Percentiles rank a stretch among this genome's conserved stretches.
These are phyloP conservation scores for Sclerospora graminicola DNA, from an alignment of 352 stramenopile genomes.

Conservation along the genomic window DNA sequence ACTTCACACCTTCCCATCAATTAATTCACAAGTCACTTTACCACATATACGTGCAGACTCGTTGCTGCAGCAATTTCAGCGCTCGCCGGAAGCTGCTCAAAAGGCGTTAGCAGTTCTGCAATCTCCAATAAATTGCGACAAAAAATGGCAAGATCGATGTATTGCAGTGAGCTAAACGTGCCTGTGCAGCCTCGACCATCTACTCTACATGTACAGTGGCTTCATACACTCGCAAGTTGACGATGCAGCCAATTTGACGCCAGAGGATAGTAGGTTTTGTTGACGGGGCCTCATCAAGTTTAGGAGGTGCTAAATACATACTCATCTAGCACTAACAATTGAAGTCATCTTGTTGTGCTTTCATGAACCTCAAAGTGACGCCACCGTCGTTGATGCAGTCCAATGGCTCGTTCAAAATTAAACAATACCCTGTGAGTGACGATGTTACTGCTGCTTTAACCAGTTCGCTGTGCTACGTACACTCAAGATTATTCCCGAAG, in stretches of 20 bases:
- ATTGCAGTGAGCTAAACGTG: slow-evolving; percentile 53
- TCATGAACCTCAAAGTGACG: slow-evolving; percentile 43
- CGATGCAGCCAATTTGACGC: too few species aligned
- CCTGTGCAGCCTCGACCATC: slow-evolving; percentile 59
- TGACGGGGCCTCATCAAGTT: slow-evolving; percentile 43
- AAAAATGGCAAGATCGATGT: slow-evolving; percentile 17
- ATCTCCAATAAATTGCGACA: too few species aligned
- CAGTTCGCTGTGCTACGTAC: slow-evolving; percentile 68
- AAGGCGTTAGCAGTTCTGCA: slow-evolving; percentile 45
- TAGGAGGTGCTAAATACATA: slow-evolving; percentile 54
- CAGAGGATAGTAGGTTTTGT: slow-evolving; percentile 29
- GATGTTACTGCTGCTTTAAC: slow-evolving; percentile 32
- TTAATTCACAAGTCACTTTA: too few species aligned
- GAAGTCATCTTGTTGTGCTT: slow-evolving; percentile 70
- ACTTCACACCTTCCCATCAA: too few species aligned
- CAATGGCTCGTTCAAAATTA: slow-evolving; percentile 74
- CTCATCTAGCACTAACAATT: slow-evolving; percentile 56
- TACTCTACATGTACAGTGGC: slow-evolving; percentile 56
- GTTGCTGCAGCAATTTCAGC: too few species aligned
- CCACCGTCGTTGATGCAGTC: slow-evolving; percentile 46
- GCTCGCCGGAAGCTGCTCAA: slow-evolving; percentile 47
- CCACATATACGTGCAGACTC: too few species aligned
- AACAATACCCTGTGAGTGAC: slow-evolving; percentile 35
- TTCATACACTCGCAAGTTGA: too few species aligned
- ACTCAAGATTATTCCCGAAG: slow-evolving; percentile 67